phyloP scores from a whole-genome alignment of 495 filamentous ascomycete species.

The Bacidia rubella region DNA sequence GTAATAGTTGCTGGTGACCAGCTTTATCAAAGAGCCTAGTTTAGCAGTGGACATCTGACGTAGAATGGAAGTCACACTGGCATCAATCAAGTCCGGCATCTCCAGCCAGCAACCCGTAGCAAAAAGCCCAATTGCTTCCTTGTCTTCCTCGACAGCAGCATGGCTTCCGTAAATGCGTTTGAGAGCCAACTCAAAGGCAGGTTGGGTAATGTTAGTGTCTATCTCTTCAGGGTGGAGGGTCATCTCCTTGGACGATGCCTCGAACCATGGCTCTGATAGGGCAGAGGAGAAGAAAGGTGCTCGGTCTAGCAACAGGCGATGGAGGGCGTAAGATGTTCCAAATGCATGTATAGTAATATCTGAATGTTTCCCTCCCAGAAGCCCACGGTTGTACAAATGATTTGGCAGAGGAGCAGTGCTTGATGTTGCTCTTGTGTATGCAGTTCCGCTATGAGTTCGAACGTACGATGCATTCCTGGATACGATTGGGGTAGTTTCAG shows the following conservation, averaged over 20 bases:
- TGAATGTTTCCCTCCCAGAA: conserved; percentile 41
- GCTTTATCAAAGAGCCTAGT: conserved; percentile 32
- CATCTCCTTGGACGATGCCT: conserved; percentile 40
- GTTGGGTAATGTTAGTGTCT: conserved; percentile 41
- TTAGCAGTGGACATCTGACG: conserved; percentile 37
- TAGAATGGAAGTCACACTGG: conserved; percentile 38
- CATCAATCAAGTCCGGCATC: conserved; percentile 45
- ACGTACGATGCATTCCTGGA: conserved; percentile 24
- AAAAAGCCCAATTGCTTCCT: conserved; percentile 42
- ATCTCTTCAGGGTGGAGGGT: conserved; percentile 43
- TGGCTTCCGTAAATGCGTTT: conserved; percentile 42
- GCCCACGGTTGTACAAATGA: conserved; percentile 44
- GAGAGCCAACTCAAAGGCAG: conserved; percentile 43
- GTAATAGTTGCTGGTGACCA: conserved; percentile 48
- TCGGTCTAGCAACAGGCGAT: conserved; percentile 43
- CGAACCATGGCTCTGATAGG: conserved; percentile 45
- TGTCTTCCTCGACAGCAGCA: conserved; percentile 35
- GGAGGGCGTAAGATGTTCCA: conserved; percentile 37
- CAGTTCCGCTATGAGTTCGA: conserved; percentile 17
- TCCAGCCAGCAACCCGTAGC: conserved; percentile 47
- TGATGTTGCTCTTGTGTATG: conserved; percentile 23
- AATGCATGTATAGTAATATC: conserved; percentile 44
- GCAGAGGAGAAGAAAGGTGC: conserved; percentile 44
- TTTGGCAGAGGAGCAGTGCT: conserved; percentile 34
- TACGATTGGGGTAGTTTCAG: conserved; percentile 18